phyloP scores from a whole-genome alignment of 1,139 yeast genomes.

The Scheffersomyces segobiensis region DNA sequence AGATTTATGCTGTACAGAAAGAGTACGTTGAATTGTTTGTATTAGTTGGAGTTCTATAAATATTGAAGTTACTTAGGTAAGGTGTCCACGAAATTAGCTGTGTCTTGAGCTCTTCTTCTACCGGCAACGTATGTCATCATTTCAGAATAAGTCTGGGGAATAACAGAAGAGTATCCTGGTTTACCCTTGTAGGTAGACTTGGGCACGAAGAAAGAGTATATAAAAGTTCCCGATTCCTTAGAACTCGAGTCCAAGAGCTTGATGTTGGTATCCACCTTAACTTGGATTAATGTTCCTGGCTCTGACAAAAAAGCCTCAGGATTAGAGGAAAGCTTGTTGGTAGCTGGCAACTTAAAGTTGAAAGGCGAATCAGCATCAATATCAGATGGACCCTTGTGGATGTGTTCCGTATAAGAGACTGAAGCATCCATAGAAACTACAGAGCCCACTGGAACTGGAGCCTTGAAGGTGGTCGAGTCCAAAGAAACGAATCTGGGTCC shows the following conservation, averaged over 20 bases:
- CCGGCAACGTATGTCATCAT: conserved; percentile 92
- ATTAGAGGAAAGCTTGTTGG: conserved; percentile 53
- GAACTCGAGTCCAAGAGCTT: conserved; percentile 62
- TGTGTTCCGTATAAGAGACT: conserved; percentile 80
- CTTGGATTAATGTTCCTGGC: conserved; percentile 89
- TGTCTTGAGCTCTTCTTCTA: conserved; percentile 82
- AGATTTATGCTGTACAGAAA: too few relatives aligned
- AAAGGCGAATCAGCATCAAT: conserved; percentile 40
- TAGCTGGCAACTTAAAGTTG: conserved; percentile 55
- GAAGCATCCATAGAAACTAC: conserved; percentile 79
- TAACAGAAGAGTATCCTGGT: conserved; percentile 60
- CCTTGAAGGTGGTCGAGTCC: conserved; percentile 87
- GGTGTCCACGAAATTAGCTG: conserved; percentile 65
- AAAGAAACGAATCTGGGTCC: conserved; percentile 86
- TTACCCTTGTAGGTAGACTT: conserved; percentile 38
- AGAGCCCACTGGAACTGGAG: conserved; percentile 94
- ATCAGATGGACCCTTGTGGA: conserved; percentile 42
- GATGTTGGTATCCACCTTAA: conserved; percentile 80
- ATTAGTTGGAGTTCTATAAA: background rate
- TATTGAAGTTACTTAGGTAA: conserved; percentile 19
- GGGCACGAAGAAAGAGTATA: conserved; percentile 85
- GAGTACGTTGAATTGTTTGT: background rate
- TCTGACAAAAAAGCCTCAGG: conserved; percentile 62
- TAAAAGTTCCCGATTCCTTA: conserved; percentile 81
- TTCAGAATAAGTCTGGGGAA: conserved; percentile 86